Evolutionary conservation across 805 yeast genomes (phyloP).

Genomic region (Ascoidea rubescens): DNA sequence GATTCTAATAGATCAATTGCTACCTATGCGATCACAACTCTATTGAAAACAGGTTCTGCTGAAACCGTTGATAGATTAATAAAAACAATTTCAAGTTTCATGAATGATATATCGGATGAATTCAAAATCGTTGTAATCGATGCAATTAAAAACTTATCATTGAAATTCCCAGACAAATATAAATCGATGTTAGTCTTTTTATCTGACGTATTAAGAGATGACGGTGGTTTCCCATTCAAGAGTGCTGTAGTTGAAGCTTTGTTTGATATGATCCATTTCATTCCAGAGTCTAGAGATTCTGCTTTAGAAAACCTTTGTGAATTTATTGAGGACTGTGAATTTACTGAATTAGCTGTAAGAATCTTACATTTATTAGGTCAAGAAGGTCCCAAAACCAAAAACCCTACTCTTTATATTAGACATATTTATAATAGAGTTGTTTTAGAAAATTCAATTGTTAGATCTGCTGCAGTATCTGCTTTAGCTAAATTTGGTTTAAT

Average conservation of each 20-base stretch:
- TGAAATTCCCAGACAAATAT: slow-evolving; percentile 88
- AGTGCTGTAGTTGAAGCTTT: slow-evolving; percentile 83
- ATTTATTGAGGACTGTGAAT: slow-evolving; percentile 96
- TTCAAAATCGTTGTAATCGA: slow-evolving; percentile 90
- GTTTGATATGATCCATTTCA: slow-evolving; percentile 78
- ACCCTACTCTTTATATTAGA: slow-evolving; percentile 85
- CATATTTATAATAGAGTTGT: slow-evolving; percentile 95
- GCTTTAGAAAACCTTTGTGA: slow-evolving; percentile 88
- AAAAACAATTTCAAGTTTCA: slow-evolving; percentile 72
- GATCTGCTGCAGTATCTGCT: slow-evolving; percentile 92
- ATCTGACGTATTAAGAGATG: slow-evolving; percentile 75
- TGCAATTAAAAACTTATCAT: slow-evolving; percentile 82
- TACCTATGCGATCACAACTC: slow-evolving; percentile 92
- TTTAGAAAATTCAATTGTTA: slow-evolving; percentile 84
- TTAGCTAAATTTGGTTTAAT: slow-evolving; percentile 80
- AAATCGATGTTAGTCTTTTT: slow-evolving; percentile 69
- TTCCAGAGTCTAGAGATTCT: slow-evolving; percentile 68
- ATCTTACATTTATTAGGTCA: slow-evolving; percentile 84
- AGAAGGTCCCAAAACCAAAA: slow-evolving; percentile 80
- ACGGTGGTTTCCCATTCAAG: slow-evolving; percentile 80
- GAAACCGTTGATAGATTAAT: slow-evolving; percentile 82
- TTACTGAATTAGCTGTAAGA: slow-evolving; percentile 85
- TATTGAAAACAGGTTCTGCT: slow-evolving; percentile 88
- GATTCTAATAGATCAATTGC: slow-evolving; percentile 87
- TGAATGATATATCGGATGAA: slow-evolving; percentile 92